phyloP scores from a whole-genome alignment of 2,329 filamentous ascomycete species.

The Macroventuria anomochaeta region DNA sequence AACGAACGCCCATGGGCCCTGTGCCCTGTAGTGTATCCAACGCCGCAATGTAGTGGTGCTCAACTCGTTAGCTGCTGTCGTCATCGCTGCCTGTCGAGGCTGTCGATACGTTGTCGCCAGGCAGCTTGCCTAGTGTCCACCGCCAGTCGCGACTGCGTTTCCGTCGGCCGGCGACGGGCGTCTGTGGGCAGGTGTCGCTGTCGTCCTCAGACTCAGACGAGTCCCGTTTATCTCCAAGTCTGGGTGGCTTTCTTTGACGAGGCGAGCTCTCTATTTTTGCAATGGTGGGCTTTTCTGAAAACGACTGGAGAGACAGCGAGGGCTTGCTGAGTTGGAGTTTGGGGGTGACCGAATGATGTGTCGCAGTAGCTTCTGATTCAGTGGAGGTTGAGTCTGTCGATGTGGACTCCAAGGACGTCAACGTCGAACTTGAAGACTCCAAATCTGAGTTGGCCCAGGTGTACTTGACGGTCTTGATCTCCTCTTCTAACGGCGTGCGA shows the following conservation, averaged over 20 bases:
- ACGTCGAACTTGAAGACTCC: slow-evolving; percentile 49
- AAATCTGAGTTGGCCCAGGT: slow-evolving; percentile 64
- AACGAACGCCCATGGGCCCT: slow-evolving; percentile 28
- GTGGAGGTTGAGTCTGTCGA: slow-evolving; percentile 24
- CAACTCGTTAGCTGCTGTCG: slow-evolving; percentile 35
- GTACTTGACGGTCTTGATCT: slow-evolving; percentile 64
- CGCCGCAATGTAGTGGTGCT: not conserved
- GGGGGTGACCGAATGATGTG: slow-evolving; percentile 19
- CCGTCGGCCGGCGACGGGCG: slow-evolving; percentile 59
- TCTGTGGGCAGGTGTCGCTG: slow-evolving; percentile 59
- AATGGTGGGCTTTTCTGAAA: slow-evolving; percentile 17
- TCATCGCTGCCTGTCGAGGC: slow-evolving; percentile 33
- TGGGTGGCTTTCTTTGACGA: slow-evolving; percentile 34
- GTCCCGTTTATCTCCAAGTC: slow-evolving; percentile 53
- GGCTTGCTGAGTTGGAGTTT: slow-evolving; percentile 20
- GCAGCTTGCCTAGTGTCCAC: slow-evolving; percentile 62
- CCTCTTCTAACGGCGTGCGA: slow-evolving; percentile 62
- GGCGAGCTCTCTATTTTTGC: slow-evolving; percentile 35
- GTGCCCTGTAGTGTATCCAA: slow-evolving; percentile 18
- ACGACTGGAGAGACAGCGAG: slow-evolving; percentile 23
- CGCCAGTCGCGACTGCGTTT: slow-evolving; percentile 63
- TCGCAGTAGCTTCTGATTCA: slow-evolving; percentile 20
- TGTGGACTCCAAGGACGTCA: slow-evolving; percentile 27
- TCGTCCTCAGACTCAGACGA: slow-evolving; percentile 54
- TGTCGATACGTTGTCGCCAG: slow-evolving; percentile 29